Evolutionary conservation across 805 yeast species (phyloP).

Genomic region (Hanseniaspora vineae): DNA sequence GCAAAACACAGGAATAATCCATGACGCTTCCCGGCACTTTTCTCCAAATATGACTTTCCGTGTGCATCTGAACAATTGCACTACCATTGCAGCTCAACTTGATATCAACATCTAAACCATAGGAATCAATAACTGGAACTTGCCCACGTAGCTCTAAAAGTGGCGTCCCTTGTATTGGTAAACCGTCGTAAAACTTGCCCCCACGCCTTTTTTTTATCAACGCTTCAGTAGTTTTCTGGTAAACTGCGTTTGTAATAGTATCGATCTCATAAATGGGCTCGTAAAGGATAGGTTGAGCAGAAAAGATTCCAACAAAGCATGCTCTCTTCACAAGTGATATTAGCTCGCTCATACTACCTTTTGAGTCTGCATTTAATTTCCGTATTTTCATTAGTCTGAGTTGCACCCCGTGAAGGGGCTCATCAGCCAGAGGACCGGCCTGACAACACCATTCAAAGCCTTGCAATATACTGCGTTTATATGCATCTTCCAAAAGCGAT

Average conservation of each 20-base stretch:
- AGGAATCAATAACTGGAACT: slow-evolving; percentile 81
- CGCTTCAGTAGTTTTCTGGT: slow-evolving; percentile 36
- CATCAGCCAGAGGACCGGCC: slow-evolving; percentile 92
- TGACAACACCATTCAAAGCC: slow-evolving; percentile 77
- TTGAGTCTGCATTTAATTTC: slow-evolving; percentile 30
- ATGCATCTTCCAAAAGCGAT: slow-evolving; percentile 11
- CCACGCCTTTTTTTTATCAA: slow-evolving; percentile 63
- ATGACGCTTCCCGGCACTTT: slow-evolving; percentile 86
- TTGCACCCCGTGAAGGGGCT: slow-evolving; percentile 54
- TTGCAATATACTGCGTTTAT: slow-evolving; percentile 29
- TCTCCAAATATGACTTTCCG: slow-evolving; percentile 49
- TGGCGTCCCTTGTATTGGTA: slow-evolving; percentile 62
- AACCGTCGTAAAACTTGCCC: slow-evolving; percentile 28
- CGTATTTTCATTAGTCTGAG: slow-evolving; percentile 57
- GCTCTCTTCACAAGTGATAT: slow-evolving; percentile 78
- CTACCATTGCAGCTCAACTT: slow-evolving; percentile 67
- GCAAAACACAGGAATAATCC: slow-evolving; percentile 49
- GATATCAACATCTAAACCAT: slow-evolving; percentile 81
- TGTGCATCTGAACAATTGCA: slow-evolving; percentile 54
- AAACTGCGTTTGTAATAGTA: slow-evolving; percentile 38
- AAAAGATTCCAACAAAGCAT: slow-evolving; percentile 64
- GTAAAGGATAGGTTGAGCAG: slow-evolving; percentile 64
- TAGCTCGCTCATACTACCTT: slow-evolving; percentile 52
- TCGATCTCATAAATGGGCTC: slow-evolving; percentile 68
- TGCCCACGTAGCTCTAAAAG: slow-evolving; percentile 46